Percentiles rank a stretch among this genome's conserved stretches.
phyloP scores from a whole-genome alignment of 2,329 filamentous ascomycete genomes.

The Claviceps pazoutovae region DNA sequence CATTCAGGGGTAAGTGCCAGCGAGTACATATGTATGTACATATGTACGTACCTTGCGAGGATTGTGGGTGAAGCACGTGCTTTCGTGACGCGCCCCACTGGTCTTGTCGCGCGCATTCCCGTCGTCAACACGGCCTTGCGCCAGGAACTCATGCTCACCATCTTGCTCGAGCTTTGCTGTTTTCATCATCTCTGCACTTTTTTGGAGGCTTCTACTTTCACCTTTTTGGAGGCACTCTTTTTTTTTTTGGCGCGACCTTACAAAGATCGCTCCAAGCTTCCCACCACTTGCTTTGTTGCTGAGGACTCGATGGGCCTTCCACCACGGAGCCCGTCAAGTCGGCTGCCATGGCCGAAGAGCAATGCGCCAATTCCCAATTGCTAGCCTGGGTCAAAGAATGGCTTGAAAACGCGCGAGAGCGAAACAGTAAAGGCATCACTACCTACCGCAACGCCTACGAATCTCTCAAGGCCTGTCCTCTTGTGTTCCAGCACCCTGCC shows the following conservation, averaged over 20 bases:
- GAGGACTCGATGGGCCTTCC: neutral
- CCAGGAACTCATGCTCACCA: neutral
- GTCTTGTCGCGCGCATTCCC: no score
- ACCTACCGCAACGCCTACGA: conserved; percentile 65
- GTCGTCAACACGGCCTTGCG: no score
- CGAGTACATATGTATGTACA: no score
- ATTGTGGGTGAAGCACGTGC: neutral
- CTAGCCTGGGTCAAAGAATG: conserved; percentile 65
- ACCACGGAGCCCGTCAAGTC: neutral
- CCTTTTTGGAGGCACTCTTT: neutral
- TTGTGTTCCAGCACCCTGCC: conserved; percentile 56
- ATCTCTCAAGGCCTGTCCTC: conserved; percentile 61
- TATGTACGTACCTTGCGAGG: no score
- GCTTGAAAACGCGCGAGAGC: conserved; percentile 54
- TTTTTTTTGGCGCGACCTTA: neutral
- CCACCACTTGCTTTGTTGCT: neutral
- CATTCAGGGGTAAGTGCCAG: no score
- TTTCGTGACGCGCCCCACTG: neutral
- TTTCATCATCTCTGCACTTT: neutral
- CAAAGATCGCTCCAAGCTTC: neutral
- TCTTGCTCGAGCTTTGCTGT: neutral
- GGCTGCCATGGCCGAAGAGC: conserved; percentile 13
- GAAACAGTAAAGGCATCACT: conserved; percentile 55
- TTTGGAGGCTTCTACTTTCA: neutral
- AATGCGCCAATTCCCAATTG: conserved; percentile 55